phyloP scores from a whole-genome alignment of 441 rosid species.

The Brassica hybrid region DNA sequence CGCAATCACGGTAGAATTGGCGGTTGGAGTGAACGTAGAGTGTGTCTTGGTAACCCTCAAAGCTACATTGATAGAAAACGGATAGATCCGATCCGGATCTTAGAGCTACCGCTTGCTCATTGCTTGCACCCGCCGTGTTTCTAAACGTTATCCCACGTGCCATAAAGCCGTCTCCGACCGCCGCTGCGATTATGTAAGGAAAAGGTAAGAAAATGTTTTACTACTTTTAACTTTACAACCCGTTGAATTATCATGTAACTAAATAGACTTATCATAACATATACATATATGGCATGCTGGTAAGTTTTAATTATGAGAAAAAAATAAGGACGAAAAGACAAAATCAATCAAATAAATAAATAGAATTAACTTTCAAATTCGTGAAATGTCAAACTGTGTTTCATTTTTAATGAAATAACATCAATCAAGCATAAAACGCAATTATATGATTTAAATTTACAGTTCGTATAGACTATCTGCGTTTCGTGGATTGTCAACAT shows the following conservation, averaged over 20 bases:
- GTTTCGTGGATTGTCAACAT: not conserved
- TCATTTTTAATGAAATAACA: not conserved
- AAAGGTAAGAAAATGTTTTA: no score
- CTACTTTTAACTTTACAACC: no score
- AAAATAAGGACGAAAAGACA: no score
- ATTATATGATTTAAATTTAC: not conserved
- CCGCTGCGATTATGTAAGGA: conserved; percentile 46
- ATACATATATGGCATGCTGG: no score
- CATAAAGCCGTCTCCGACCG: conserved; percentile 63
- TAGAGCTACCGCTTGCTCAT: conserved; percentile 68
- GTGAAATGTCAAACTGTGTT: not conserved
- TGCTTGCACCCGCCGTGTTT: conserved; percentile 67
- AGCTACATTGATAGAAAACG: conserved; percentile 61
- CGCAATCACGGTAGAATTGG: conserved; percentile 67
- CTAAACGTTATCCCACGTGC: conserved; percentile 61
- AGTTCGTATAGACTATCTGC: not conserved
- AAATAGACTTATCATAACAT: no score
- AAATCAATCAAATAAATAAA: no score
- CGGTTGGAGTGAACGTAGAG: conserved; percentile 63
- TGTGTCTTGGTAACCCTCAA: conserved; percentile 73
- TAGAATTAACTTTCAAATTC: not conserved
- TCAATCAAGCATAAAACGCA: not conserved
- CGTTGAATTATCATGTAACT: not conserved
- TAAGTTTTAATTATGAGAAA: no score
- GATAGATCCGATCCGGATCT: conserved; percentile 74